Conservation (phyloP, 495 filamentous ascomycete genomes). For the Penicillium flavigenum region DNA sequence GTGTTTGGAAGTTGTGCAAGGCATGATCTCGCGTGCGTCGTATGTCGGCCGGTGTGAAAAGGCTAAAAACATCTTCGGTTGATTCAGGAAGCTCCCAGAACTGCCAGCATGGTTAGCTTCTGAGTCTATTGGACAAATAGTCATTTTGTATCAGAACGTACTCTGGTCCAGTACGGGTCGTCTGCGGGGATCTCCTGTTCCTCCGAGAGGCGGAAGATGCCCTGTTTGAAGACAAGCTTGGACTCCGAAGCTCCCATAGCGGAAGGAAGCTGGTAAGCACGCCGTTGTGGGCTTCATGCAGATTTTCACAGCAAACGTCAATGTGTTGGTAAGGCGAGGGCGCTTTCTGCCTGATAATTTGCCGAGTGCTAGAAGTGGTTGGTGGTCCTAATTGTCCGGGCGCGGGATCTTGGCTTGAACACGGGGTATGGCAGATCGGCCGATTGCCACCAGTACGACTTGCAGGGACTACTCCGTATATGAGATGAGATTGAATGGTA, state of each 20-base stretch:
- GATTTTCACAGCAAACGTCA: slow-evolving; percentile 8
- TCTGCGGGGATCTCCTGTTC: slow-evolving; percentile 82
- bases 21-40: slow-evolving; percentile 85
- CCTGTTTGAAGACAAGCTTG: slow-evolving; percentile 98
- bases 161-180: slow-evolving; percentile 91
- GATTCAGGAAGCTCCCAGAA: slow-evolving; percentile 99
- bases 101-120: slow-evolving; percentile 42
- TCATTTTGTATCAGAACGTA: slow-evolving; percentile 35
- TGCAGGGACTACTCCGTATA: neutral
- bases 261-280: slow-evolving; percentile 29
- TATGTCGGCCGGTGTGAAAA: slow-evolving; percentile 93
- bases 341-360: slow-evolving; percentile 9
- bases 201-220: slow-evolving; percentile 95
- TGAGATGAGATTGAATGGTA: neutral
- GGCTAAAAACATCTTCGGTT: slow-evolving; percentile 91
- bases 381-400: slow-evolving; percentile 14
- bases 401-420: slow-evolving; percentile 14
- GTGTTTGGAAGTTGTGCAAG: slow-evolving; percentile 85
- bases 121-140: neutral
- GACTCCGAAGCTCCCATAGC: slow-evolving; percentile 97
- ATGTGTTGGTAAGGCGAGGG: neutral
- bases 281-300: slow-evolving; percentile 31
- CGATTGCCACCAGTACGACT: neutral
- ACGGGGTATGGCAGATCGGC: slow-evolving; percentile 12
- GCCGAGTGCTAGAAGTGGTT: slow-evolving; percentile 17